Base-by-base conservation (phyloP, 352 stramenopile species). In the Phytophthora pisi region DNA sequence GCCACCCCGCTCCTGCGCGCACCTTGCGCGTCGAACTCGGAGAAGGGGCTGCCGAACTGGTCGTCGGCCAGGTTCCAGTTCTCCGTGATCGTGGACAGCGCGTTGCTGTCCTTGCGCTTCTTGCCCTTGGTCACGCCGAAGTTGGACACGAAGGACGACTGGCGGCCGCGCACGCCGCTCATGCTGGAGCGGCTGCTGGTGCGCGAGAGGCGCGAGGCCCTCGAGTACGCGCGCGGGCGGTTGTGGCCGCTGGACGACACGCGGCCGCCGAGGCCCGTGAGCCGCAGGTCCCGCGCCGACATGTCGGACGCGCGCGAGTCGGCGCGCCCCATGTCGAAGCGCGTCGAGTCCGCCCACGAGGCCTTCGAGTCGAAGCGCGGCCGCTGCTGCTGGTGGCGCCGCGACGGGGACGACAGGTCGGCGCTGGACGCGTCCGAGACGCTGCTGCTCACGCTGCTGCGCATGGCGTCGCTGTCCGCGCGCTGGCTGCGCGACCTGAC, bases 71-170 rank as follows among this genome's bases (percentile, higher is more conserved):
- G 50, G 61, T 94, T 93, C 86, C 86, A 94, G 69, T 92, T 87
- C 78, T 94, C 86, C n/a, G 86, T 94, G 55, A 94, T 96, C 6
- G 84, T 96, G 28, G 84, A 96, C 55, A 93, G 70, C 34, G 88
- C 81, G 43, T 84, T 89, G 72, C 82, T 93, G 51, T 90, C 85
- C 45, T 84, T 90, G 56, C 76, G 84, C 49, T 77, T 77, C 51
- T 74, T 77, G 24, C 68, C 70, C 61, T 86, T 89, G 11, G 74
- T 89, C 16, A 89, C 79, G 0, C 85, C 82, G 69, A 93, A 91
- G 53, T 92, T 93, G 43, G 84, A 93, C 57, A 92, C 85, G 54
- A 92, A 93, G 9, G 86, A 92, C 60, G 77, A 84, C 20, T 82
- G 77, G 1, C 84, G 78, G 2, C 70, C 72, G 31, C 83, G 74